These are phyloP conservation scores for Erythrobasidium hasegawianum DNA, from an alignment of 1,284 basidiomycete genomes.

Conservation along the genomic window DNA sequence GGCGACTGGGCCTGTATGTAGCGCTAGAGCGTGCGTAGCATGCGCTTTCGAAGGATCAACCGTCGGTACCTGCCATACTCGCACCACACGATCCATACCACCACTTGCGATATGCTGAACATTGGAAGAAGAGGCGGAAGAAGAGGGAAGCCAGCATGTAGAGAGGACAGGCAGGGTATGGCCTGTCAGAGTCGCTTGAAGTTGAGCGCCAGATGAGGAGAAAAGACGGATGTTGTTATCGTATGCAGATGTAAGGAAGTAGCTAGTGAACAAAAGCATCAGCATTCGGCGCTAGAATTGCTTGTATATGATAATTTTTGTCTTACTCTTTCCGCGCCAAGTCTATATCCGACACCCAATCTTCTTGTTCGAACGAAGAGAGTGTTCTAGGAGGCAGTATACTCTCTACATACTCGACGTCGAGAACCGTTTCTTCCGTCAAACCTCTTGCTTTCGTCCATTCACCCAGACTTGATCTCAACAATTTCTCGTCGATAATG, in stretches of 20 bases:
- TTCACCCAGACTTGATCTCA: slow-evolving; percentile 68
- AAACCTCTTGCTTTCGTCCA: slow-evolving; percentile 71
- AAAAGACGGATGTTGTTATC: slow-evolving; percentile 47
- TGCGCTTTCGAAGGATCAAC: slow-evolving; percentile 8
- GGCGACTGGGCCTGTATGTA: slow-evolving; percentile 71
- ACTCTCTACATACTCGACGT: slow-evolving; percentile 90
- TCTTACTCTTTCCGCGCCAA: slow-evolving; percentile 66
- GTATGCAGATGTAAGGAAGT: slow-evolving; percentile 49
- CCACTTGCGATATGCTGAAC: slow-evolving; percentile 63
- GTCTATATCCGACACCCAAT: slow-evolving; percentile 86
- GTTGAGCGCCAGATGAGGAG: slow-evolving; percentile 37
- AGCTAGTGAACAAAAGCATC: slow-evolving; percentile 33
- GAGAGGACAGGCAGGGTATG: slow-evolving; percentile 71
- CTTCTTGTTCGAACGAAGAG: slow-evolving; percentile 77
- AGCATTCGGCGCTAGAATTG: background rate
- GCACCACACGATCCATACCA: slow-evolving; percentile 70
- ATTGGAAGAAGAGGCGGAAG: slow-evolving; percentile 43
- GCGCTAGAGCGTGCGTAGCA: slow-evolving; percentile 56
- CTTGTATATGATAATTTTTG: background rate
- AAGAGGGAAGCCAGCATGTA: slow-evolving; percentile 58
- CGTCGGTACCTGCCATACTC: slow-evolving; percentile 40
- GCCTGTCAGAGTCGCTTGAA: slow-evolving; percentile 51
- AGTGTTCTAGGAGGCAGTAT: slow-evolving; percentile 83
- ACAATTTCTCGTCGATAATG: slow-evolving; percentile 73
- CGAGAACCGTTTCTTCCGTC: slow-evolving; percentile 71